Percentiles rank a stretch among this genome's conserved stretches.
Evolutionary conservation across 2,329 filamentous ascomycete species (phyloP).

Genomic region (Penicillium sp.): DNA sequence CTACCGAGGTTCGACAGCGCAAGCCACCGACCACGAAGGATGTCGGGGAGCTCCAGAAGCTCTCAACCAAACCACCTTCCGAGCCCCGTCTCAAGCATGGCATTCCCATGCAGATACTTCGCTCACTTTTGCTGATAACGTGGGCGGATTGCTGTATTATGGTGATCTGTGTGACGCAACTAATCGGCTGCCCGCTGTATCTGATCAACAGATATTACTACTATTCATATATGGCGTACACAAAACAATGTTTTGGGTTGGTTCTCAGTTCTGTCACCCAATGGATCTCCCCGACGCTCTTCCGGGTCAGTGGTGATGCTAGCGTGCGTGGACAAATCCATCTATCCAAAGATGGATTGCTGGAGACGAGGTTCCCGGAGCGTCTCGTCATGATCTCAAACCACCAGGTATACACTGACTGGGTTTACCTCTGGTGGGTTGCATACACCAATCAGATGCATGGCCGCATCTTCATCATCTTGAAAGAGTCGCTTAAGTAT

Average conservation of each 20-base stretch:
- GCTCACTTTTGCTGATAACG: slow-evolving; percentile 43
- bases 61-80: slow-evolving; percentile 19
- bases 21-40: slow-evolving; percentile 20
- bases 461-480: slow-evolving; percentile 63
- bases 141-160: slow-evolving; percentile 47
- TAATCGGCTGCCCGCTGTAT: slow-evolving; percentile 60
- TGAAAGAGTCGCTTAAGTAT: slow-evolving; percentile 64
- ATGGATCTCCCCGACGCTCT: slow-evolving; percentile 62
- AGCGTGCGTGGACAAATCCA: slow-evolving; percentile 59
- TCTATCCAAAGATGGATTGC: slow-evolving; percentile 54
- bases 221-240: slow-evolving; percentile 63
- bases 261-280: slow-evolving; percentile 60
- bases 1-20: slow-evolving; percentile 34
- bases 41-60: slow-evolving; percentile 16
- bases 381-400: slow-evolving; percentile 62
- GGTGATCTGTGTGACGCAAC: slow-evolving; percentile 53
- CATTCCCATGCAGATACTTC: slow-evolving; percentile 43
- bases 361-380: slow-evolving; percentile 60
- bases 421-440: slow-evolving; percentile 67
- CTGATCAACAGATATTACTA: slow-evolving; percentile 60
- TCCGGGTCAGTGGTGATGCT: slow-evolving; percentile 60
- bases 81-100: slow-evolving; percentile 46
- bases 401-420: slow-evolving; percentile 67
- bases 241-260: slow-evolving; percentile 64
- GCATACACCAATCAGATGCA: slow-evolving; percentile 64